Conservation (phyloP, 805 yeast species). For the Wickerhamiella vanderwaltii region DNA sequence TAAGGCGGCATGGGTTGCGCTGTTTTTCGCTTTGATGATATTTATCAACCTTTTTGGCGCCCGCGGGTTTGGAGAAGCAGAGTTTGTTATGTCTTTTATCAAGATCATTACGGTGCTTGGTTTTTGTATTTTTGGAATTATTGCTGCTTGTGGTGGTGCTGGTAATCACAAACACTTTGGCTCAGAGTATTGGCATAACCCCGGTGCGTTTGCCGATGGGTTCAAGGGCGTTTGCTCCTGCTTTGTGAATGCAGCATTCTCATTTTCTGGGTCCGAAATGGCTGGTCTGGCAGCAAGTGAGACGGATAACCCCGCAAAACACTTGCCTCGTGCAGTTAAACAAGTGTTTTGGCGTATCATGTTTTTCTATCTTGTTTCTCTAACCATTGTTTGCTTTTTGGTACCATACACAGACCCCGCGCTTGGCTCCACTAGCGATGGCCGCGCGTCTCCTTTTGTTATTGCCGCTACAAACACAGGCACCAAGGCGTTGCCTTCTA, state of each 20-base stretch:
- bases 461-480: constrained; percentile 57
- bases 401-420: constrained; percentile 45
- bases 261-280: constrained; percentile 54
- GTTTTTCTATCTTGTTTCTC: constrained; percentile 46
- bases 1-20: constrained; percentile 45
- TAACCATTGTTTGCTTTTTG: constrained; percentile 44
- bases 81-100: constrained; percentile 44
- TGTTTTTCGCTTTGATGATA: constrained; percentile 41
- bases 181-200: constrained; percentile 46
- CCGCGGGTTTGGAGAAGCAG: constrained; percentile 53
- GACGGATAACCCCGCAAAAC: constrained; percentile 45
- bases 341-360: constrained; percentile 67
- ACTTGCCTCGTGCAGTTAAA: constrained; percentile 55
- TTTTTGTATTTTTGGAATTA: constrained; percentile 48
- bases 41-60: constrained; percentile 46
- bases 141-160: constrained; percentile 44
- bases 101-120: constrained; percentile 51
- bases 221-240: constrained; percentile 55
- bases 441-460: constrained; percentile 67
- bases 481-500: constrained; percentile 48
- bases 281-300: constrained; percentile 61
- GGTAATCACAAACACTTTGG: constrained; percentile 44
- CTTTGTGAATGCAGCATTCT: constrained; percentile 55
- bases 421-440: constrained; percentile 38
- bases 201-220: constrained; percentile 50